Evolutionary conservation across 768 basidiomycete genomes (phyloP), one percentile per base, ranked within the genome.

Genomic region (Hirschioporus abietinus): DNA sequence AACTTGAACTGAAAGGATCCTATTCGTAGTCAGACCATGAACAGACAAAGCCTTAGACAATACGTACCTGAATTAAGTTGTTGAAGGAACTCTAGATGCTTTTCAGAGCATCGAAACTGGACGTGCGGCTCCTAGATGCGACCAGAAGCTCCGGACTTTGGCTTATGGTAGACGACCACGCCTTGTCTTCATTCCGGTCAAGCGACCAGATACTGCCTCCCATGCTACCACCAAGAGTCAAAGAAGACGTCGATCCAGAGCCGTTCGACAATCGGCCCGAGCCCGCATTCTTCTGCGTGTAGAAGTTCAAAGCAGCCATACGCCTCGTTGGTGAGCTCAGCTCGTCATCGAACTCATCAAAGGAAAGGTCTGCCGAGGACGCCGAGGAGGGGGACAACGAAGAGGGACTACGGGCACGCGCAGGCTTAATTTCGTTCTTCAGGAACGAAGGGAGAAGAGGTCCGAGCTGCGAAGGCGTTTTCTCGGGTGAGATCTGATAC

Each of bases 391-490:
- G 84, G 6, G 89, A 88, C 62, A 84, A 75, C 10, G 86, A 82
- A n/a, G 88, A 88, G 0, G 87, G 60, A 17, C 25, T 61, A 23
- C 60, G 60, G 6, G 60, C 25, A 25, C 60, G 60, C 24, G 60
- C 60, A 52, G 42, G 85, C 71, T 87, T 85, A 23, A 91, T 84
- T 25, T 90, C 87, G 69, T 91, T 88, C 72, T 90, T 88, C 69
- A 92, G 75, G 78, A 91, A 92, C 8, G 90, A 86, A 2, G 91
- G 91, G n/a, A 92, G 80, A 57, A 92, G 81, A 7, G 88, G 77
- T 23, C 71, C 76, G 20, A 79, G 83, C 1, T 69, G 36, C 69
- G 72, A 60, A 69, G 70, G 65, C 66, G 70, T 70, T 66, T 70
- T 71, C 63, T 70, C 64, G 42, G 62, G 69, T 25, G 68, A 71